Percentiles rank a stretch among this genome's conserved stretches.
Conservation (phyloP, 176 grass and related monocot species). For the Oryza punctata region DNA sequence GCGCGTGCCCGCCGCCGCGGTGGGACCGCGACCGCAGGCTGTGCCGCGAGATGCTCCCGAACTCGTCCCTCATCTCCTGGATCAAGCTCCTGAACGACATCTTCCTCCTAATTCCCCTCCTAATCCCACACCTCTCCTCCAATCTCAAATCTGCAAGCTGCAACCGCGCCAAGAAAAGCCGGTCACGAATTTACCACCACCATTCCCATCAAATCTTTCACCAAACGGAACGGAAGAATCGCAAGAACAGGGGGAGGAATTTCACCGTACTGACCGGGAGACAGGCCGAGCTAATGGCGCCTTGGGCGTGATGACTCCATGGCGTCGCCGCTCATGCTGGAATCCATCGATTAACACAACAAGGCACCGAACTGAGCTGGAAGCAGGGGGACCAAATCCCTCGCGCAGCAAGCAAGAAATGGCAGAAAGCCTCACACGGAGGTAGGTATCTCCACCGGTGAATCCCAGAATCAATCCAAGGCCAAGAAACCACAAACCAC, state of each 20-base stretch:
- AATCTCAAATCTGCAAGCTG: constrained; percentile 24
- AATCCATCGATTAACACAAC: constrained; percentile 7
- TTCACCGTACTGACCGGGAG: neutral
- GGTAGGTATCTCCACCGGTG: neutral
- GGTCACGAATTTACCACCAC: neutral
- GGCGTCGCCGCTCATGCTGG: neutral
- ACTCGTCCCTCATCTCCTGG: constrained; percentile 90
- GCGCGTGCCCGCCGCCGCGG: constrained; percentile 31
- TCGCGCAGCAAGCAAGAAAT: constrained; percentile 14
- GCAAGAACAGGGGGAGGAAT: neutral
- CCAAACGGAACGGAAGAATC: neutral
- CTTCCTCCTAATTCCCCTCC: neutral
- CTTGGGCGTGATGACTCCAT: neutral
- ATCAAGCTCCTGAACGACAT: constrained; percentile 91
- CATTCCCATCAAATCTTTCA: neutral
- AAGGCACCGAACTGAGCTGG: constrained; percentile 11
- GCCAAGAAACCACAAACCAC: neutral
- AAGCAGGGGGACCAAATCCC: constrained; percentile 13
- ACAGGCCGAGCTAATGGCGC: neutral
- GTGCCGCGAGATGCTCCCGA: constrained; percentile 77
- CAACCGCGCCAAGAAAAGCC: neutral
- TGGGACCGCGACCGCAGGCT: constrained; percentile 64
- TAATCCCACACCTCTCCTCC: neutral
- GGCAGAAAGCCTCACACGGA: neutral
- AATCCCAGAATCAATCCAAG: neutral